A percentile compares a stretch with the other conserved stretches of the same genome.
These are phyloP conservation scores for Mycena sanguinolenta DNA, from an alignment of 768 basidiomycete species.

Conservation along the genomic window DNA sequence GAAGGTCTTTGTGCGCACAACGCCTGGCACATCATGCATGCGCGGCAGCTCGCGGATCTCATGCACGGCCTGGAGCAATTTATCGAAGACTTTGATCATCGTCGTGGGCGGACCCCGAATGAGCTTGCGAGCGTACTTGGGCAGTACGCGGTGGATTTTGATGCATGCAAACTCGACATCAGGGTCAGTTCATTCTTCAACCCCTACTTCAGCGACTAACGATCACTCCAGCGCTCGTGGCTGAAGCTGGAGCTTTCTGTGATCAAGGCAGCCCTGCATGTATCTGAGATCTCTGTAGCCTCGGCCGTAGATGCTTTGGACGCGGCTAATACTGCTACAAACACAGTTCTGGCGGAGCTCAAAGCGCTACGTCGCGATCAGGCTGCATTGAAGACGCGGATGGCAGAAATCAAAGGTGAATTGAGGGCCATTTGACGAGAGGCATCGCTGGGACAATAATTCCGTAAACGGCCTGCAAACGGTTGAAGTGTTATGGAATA, in stretches of 20 bases:
- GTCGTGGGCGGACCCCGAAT: background rate
- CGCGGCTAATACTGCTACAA: too few species aligned
- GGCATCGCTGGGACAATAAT: too few species aligned
- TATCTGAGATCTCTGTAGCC: background rate
- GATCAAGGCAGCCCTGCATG: background rate
- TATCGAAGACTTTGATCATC: background rate
- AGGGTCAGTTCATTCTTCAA: background rate
- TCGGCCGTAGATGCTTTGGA: background rate
- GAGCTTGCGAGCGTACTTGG: background rate
- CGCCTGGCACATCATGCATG: background rate
- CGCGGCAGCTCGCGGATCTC: too few species aligned
- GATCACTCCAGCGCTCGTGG: background rate
- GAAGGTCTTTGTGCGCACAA: background rate
- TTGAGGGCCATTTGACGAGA: background rate
- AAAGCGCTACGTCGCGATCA: background rate
- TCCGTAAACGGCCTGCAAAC: too few species aligned
- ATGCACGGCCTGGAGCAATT: background rate
- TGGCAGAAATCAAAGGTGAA: background rate
- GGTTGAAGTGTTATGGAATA: too few species aligned
- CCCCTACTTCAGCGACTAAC: too few species aligned
- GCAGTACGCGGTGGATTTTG: background rate
- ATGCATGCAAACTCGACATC: background rate
- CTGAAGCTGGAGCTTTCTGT: background rate
- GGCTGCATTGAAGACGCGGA: background rate
- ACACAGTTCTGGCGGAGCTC: background rate